Percentiles rank a stretch among this genome's conserved stretches.
phyloP scores from a whole-genome alignment of 768 basidiomycete genomes.

The Melanogaster broomeanus region DNA sequence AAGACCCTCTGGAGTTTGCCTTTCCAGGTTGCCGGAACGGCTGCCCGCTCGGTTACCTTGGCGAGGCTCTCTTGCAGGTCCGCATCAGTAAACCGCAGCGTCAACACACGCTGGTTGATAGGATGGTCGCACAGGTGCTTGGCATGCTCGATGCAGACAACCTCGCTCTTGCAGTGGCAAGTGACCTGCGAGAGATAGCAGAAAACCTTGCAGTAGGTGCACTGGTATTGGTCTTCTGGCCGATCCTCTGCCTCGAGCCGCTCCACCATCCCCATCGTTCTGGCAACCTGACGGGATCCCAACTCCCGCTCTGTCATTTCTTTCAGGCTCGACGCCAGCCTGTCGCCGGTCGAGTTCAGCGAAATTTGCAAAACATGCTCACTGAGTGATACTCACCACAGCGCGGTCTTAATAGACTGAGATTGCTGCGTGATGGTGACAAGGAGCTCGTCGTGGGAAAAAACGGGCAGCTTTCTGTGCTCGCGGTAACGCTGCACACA shows the following conservation, averaged over 20 bases:
- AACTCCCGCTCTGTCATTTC: constrained; percentile 92
- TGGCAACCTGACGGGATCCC: constrained; percentile 60
- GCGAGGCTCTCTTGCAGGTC: constrained; percentile 68
- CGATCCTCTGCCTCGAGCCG: constrained; percentile 76
- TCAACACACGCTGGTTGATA: constrained; percentile 58
- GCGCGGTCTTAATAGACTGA: constrained; percentile 85
- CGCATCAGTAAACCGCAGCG: constrained; percentile 80
- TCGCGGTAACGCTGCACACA: constrained; percentile 90
- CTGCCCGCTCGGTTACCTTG: constrained; percentile 71
- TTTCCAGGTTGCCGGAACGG: constrained; percentile 75
- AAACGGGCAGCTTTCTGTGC: constrained; percentile 91
- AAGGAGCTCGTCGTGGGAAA: constrained; percentile 96
- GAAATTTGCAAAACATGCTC: constrained; percentile 15
- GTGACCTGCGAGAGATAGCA: constrained; percentile 94
- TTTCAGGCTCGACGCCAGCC: constrained; percentile 80
- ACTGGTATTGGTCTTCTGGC: constrained; percentile 95
- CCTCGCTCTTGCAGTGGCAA: constrained; percentile 74
- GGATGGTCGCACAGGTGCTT: constrained; percentile 72
- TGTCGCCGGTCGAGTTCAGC: constrained; percentile 34
- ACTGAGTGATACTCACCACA: constrained; percentile 64
- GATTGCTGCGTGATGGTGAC: constrained; percentile 98
- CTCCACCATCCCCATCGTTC: constrained; percentile 63
- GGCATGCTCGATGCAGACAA: constrained; percentile 86
- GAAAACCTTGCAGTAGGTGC: constrained; percentile 88
- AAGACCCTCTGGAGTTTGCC: constrained; percentile 67